These are phyloP conservation scores for Lachnellula occidentalis DNA, from an alignment of 2,329 filamentous ascomycete genomes.

Conservation along the genomic window DNA sequence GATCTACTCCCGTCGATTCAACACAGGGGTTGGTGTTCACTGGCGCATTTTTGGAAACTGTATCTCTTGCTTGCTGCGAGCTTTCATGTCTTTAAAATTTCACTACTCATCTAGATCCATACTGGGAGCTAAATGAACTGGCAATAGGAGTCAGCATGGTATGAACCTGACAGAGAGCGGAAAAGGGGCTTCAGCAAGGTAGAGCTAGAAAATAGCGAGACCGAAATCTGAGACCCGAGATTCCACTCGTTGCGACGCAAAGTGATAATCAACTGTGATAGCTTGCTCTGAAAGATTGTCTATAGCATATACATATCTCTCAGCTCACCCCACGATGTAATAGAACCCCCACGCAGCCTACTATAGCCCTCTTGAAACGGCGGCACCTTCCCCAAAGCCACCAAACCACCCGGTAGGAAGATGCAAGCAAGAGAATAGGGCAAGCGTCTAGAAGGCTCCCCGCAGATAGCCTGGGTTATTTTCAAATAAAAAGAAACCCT, in stretches of 20 bases:
- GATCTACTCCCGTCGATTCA: slow-evolving; percentile 4
- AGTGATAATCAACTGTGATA: not conserved
- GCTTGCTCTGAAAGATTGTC: no score
- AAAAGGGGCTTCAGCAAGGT: not conserved
- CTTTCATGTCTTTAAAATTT: slow-evolving; percentile 7
- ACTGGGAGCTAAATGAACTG: not conserved
- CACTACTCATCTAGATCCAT: not conserved
- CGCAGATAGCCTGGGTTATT: no score
- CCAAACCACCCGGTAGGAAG: no score
- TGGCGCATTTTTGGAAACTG: slow-evolving; percentile 12
- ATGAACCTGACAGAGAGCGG: not conserved
- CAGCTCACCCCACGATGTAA: no score
- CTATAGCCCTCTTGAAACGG: no score
- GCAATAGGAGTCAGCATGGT: not conserved
- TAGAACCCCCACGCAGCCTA: no score
- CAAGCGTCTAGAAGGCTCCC: no score
- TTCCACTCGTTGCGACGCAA: not conserved
- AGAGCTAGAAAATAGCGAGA: not conserved
- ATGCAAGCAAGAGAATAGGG: no score
- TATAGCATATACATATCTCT: no score
- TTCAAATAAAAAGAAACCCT: no score
- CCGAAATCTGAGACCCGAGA: not conserved
- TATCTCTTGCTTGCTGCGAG: slow-evolving; percentile 4
- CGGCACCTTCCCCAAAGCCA: no score
- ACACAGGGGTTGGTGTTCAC: slow-evolving; percentile 9